These are phyloP conservation scores for Angophora floribunda DNA, from an alignment of 345 rosid species.

Conservation along the genomic window DNA sequence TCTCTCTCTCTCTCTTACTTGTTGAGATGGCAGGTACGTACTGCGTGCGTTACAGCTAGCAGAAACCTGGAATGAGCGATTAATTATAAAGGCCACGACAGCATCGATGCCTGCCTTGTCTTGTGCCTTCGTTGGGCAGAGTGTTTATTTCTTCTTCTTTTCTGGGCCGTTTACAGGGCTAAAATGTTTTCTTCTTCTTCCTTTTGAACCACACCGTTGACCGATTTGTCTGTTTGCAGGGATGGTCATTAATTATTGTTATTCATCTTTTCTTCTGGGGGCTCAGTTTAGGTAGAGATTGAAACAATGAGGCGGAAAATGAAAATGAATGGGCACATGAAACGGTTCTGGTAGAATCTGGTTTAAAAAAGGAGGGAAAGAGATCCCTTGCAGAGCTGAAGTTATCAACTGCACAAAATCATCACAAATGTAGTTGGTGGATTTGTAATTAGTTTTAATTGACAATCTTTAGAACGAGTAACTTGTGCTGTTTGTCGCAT, in stretches of 20 bases:
- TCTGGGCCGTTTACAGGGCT: background rate
- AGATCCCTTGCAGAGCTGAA: background rate
- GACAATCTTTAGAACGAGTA: background rate
- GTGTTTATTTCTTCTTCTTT: background rate
- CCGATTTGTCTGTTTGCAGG: background rate
- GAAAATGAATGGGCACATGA: background rate
- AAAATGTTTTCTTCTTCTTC: background rate
- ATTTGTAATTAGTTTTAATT: background rate
- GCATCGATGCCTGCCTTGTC: background rate
- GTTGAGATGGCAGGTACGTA: background rate
- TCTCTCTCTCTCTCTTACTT: background rate
- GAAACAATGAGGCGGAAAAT: background rate
- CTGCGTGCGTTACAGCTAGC: background rate
- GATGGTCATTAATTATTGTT: background rate
- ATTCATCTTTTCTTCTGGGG: background rate
- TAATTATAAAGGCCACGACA: background rate
- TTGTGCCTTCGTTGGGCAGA: background rate
- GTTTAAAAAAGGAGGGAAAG: background rate
- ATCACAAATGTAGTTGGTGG: background rate
- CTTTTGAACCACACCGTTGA: background rate
- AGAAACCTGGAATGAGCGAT: background rate
- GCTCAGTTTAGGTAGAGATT: background rate
- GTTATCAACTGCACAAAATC: background rate
- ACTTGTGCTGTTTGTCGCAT: background rate
- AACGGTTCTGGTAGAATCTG: background rate